A percentile compares a stretch with the other conserved stretches of the same genome.
Conservation (phyloP, 2,329 filamentous ascomycete genomes). For the Cryphonectria japonica region DNA sequence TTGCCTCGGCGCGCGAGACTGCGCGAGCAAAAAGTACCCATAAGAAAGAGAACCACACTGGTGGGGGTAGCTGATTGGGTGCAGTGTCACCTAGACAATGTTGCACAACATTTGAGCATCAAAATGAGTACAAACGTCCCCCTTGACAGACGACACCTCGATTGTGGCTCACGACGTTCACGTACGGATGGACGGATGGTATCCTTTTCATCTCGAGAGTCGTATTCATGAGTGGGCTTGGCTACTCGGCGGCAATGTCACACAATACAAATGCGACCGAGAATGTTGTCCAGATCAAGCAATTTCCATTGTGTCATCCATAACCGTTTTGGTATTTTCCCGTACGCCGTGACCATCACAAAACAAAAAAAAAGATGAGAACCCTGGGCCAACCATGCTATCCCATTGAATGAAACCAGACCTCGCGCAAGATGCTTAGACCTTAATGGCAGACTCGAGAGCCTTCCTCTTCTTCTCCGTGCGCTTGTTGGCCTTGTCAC, state of each 20-base stretch:
- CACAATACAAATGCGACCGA: conserved; percentile 30
- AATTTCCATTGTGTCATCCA: conserved; percentile 33
- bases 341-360: conserved; percentile 39
- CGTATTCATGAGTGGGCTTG: conserved; percentile 31
- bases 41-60: background rate
- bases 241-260: conserved; percentile 32
- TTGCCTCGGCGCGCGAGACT: conserved; percentile 16
- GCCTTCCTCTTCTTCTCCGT: conserved; percentile 91
- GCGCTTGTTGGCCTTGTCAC: conserved; percentile 84
- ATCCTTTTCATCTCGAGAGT: conserved; percentile 29
- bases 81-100: background rate
- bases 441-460: conserved; percentile 93
- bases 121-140: background rate
- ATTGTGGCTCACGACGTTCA: conserved; percentile 17
- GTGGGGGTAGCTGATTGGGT: background rate
- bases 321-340: conserved; percentile 40
- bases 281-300: conserved; percentile 31
- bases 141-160: background rate
- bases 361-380: background rate
- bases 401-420: conserved; percentile 32
- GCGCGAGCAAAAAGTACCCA: background rate
- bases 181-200: background rate
- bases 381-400: conserved; percentile 29
- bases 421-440: conserved; percentile 61
- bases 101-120: background rate